These are phyloP conservation scores for Chloromonas sp. DNA, from an alignment of 163 green algal genomes.

Conservation along the genomic window DNA sequence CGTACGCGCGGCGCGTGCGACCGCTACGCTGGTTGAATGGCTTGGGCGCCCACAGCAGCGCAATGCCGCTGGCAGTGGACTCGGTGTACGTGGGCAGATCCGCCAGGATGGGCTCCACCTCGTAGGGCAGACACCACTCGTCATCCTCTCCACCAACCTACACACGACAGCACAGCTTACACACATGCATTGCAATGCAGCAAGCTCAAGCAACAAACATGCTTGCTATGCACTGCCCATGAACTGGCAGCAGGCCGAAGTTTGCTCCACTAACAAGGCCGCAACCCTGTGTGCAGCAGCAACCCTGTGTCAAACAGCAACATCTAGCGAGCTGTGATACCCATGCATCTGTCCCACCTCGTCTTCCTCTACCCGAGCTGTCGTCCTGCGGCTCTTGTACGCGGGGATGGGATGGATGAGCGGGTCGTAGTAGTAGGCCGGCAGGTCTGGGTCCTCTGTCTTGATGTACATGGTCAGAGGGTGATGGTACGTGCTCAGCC, in stretches of 20 bases:
- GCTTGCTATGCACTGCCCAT: background rate
- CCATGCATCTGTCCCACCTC: constrained; percentile 10
- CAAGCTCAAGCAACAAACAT: background rate
- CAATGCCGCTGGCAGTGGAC: constrained; percentile 85
- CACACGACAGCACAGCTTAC: background rate
- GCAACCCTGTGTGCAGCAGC: no score
- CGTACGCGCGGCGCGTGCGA: constrained; percentile 74
- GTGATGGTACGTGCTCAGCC: constrained; percentile 84
- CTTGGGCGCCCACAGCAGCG: constrained; percentile 89
- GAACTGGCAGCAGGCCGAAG: no score
- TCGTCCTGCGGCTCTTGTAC: constrained; percentile 59
- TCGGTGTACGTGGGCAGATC: constrained; percentile 76
- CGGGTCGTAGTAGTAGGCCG: constrained; percentile 98
- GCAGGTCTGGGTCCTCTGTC: constrained; percentile 96
- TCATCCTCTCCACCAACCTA: constrained; percentile 74
- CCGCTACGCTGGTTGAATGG: constrained; percentile 92
- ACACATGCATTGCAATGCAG: background rate
- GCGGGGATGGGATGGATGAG: constrained; percentile 96
- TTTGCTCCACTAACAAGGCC: no score
- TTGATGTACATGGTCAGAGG: constrained; percentile 99
- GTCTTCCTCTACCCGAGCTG: constrained; percentile 5
- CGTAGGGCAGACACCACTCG: constrained; percentile 74
- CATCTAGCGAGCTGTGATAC: no score
- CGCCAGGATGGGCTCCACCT: constrained; percentile 72
- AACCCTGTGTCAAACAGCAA: no score